Conservation (phyloP, 23 red algal genomes). For the Gracilariopsis chorda region DNA sequence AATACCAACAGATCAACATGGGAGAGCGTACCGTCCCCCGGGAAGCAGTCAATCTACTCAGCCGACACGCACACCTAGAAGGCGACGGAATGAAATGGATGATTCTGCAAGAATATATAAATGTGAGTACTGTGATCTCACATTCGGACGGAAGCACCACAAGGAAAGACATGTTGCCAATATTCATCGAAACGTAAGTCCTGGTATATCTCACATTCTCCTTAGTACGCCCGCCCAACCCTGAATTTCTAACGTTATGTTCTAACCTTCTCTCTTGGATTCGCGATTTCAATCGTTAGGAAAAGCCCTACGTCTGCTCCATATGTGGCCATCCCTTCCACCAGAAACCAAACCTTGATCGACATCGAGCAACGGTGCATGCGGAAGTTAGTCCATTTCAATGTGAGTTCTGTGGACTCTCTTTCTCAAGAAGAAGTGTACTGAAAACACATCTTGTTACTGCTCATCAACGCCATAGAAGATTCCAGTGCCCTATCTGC, state of each 20-base stretch:
- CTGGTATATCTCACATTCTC: not conserved
- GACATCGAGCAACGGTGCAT: conserved; percentile 68
- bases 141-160: conserved; percentile 65
- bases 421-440: conserved; percentile 52
- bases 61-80: not conserved
- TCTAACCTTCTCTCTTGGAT: no score
- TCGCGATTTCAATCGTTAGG: no score
- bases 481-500: conserved; percentile 43
- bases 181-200: conserved; percentile 67
- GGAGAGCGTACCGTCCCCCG: not conserved
- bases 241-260: no score
- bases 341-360: conserved; percentile 67
- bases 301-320: conserved; percentile 57
- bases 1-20: not conserved
- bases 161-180: conserved; percentile 72
- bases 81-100: conserved; percentile 23
- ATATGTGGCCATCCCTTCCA: conserved; percentile 67
- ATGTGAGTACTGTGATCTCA: conserved; percentile 41
- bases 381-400: conserved; percentile 41
- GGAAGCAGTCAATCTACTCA: not conserved
- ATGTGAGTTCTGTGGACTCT: conserved; percentile 48
- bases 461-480: not conserved
- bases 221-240: no score
- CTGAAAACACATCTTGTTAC: conserved; percentile 37
- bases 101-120: conserved; percentile 23